Evolutionary conservation across 495 filamentous ascomycete species (phyloP), one percentile per base, ranked within the genome.

Genomic region (Podospora tetraspora): DNA sequence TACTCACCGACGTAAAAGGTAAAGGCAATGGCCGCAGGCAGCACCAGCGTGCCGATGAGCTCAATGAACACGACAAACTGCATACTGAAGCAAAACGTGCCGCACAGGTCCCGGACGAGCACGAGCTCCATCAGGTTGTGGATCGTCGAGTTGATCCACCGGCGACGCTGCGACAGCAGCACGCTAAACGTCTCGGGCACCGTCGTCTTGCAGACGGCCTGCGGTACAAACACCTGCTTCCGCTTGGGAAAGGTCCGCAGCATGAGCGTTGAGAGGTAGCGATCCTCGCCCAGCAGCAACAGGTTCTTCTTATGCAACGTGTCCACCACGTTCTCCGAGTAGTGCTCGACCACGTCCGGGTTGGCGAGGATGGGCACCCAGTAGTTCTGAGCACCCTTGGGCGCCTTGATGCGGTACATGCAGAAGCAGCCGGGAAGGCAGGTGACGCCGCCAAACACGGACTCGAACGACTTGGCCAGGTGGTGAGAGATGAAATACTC

Each of bases 41-140:
- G 83, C 13, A 99, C 96, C 59, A 98, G 83, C 0, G 96, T 98
- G 60, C 96, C 96, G 61, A 98, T 86, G 58, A 99, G 84, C 76
- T 99, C 95, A 74, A 99, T 93, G 78, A 93, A 96, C 67, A 99
- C 90, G 64, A 98, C 90, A 75, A 98, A 98, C 78, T 99, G 96
- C 96, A 99, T 99, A 80, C 91, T 96, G 84, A 99, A 99, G 84
- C 96, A 99, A 82, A 99, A 99, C 0, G 96, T 99, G 61, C 96
- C 96, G 75, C 96, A 99, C 6, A 99, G 86, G 82, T 99, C 96
- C 62, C 93, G 86, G 27, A 99, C 96, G 7, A 98, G 87, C 29
- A 97, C 91, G 22, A 99, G 87, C 78, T 99, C 96, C 89, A 99
- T 96, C 58, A 98, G 83, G 73, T 99, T 99, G 82, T 99, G 96